phyloP scores from a whole-genome alignment of 1,284 basidiomycete species.

The Schizopora paradoxa region DNA sequence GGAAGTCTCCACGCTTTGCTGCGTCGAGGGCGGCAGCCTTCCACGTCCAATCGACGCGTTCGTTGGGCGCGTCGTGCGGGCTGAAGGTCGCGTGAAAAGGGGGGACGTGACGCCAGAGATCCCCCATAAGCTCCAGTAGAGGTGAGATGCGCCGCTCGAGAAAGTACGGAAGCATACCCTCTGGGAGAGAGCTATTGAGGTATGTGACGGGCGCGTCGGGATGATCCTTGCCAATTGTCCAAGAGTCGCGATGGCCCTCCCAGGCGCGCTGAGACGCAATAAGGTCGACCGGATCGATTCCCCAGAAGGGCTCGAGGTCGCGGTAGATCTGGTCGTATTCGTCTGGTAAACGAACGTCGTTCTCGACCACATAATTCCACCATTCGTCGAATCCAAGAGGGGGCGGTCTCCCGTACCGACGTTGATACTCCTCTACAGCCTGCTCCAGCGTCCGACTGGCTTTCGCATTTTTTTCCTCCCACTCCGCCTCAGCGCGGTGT shows the following conservation, averaged over 20 bases:
- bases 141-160: too few relatives aligned
- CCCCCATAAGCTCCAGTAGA: constrained; percentile 11
- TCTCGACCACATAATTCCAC: constrained; percentile 53
- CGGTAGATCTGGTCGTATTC: constrained; percentile 52
- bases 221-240: constrained; percentile 32
- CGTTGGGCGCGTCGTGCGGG: constrained; percentile 27
- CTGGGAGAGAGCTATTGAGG: constrained; percentile 30
- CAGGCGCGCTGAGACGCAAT: constrained; percentile 31
- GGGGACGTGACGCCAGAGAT: constrained; percentile 20
- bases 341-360: constrained; percentile 54
- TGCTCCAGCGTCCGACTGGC: constrained; percentile 42
- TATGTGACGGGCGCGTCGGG: constrained; percentile 26
- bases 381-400: constrained; percentile 55
- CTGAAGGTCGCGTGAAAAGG: constrained; percentile 28
- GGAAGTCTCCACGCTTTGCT: constrained; percentile 24
- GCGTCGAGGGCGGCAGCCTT: constrained; percentile 24
- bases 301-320: constrained; percentile 52
- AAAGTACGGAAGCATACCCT: too few relatives aligned
- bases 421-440: constrained; percentile 42
- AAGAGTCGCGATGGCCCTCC: constrained; percentile 33
- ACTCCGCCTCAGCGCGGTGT: constrained; percentile 33
- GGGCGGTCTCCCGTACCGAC: constrained; percentile 41
- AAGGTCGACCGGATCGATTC: constrained; percentile 42
- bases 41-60: constrained; percentile 27
- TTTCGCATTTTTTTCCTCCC: constrained; percentile 35